phyloP scores from a whole-genome alignment of 768 basidiomycete genomes.

The Jaapia argillacea region DNA sequence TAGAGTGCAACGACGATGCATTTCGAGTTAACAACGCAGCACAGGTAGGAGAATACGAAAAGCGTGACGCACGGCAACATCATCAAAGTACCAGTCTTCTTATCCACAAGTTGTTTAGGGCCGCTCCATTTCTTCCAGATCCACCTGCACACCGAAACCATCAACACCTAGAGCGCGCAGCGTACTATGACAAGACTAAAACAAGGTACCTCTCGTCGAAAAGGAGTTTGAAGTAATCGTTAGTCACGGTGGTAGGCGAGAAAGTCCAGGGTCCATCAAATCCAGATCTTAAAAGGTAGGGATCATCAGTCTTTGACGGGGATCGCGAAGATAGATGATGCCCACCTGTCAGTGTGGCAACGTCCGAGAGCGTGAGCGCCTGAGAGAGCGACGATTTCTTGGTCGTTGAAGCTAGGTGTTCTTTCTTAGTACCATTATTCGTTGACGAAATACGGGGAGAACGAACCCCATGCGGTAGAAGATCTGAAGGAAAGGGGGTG shows the following conservation, averaged over 20 bases:
- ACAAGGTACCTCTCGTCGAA: slow-evolving; percentile 66
- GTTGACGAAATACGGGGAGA: background rate
- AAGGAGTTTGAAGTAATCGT: slow-evolving; percentile 81
- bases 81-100: slow-evolving; percentile 82
- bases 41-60: background rate
- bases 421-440: too few relatives aligned
- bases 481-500: too few relatives aligned
- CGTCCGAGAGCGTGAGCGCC: slow-evolving; percentile 96
- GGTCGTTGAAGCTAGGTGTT: slow-evolving; percentile 71
- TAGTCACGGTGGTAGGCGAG: slow-evolving; percentile 81
- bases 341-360: slow-evolving; percentile 75
- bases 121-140: slow-evolving; percentile 94
- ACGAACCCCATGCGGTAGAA: slow-evolving; percentile 82
- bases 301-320: background rate
- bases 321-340: background rate
- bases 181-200: background rate
- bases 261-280: slow-evolving; percentile 94
- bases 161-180: background rate
- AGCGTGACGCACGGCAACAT: slow-evolving; percentile 74
- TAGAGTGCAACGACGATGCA: slow-evolving; percentile 17
- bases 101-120: slow-evolving; percentile 91
- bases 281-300: slow-evolving; percentile 49
- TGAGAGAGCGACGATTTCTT: slow-evolving; percentile 91
- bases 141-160: slow-evolving; percentile 34
- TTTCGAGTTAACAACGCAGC: too few relatives aligned